Conservation (phyloP, 768 basidiomycete species). For the Auriscalpium vulgare region DNA sequence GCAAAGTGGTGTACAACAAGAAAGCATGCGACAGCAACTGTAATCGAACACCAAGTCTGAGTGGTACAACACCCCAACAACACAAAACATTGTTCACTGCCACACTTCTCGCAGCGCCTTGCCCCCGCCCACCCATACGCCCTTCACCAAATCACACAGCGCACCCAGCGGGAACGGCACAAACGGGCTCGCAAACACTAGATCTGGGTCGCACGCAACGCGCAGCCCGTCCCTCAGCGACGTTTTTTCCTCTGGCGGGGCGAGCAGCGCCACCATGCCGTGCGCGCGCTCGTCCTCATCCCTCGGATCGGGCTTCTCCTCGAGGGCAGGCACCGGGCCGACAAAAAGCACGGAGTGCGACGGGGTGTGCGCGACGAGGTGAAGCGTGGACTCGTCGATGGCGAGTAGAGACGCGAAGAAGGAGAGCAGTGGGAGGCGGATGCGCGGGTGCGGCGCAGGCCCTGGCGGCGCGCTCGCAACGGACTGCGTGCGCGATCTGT, state of each 20-base stretch:
- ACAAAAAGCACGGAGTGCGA: slow-evolving; percentile 28
- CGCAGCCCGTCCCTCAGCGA: background rate
- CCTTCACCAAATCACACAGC: background rate
- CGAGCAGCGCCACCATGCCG: background rate
- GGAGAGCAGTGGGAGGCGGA: slow-evolving; percentile 30
- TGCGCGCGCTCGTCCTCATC: background rate
- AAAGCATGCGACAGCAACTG: too few species aligned
- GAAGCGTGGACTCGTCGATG: slow-evolving; percentile 30
- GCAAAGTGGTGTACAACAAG: too few species aligned
- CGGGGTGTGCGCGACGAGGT: slow-evolving; percentile 27
- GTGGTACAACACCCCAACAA: too few species aligned
- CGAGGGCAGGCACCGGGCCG: slow-evolving; percentile 5
- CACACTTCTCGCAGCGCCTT: background rate
- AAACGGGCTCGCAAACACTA: background rate
- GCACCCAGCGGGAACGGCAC: background rate
- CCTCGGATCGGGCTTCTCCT: background rate
- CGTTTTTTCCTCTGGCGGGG: background rate
- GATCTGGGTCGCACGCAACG: background rate
- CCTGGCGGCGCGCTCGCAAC: background rate
- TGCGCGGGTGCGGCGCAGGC: slow-evolving; percentile 21
- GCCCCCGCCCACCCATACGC: background rate
- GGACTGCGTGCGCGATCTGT: background rate
- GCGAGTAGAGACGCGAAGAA: slow-evolving; percentile 29
- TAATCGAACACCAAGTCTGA: too few species aligned
- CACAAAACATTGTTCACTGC: background rate